Conservation (phyloP, 208 protist genomes). For the Novymonas esmeraldas region DNA sequence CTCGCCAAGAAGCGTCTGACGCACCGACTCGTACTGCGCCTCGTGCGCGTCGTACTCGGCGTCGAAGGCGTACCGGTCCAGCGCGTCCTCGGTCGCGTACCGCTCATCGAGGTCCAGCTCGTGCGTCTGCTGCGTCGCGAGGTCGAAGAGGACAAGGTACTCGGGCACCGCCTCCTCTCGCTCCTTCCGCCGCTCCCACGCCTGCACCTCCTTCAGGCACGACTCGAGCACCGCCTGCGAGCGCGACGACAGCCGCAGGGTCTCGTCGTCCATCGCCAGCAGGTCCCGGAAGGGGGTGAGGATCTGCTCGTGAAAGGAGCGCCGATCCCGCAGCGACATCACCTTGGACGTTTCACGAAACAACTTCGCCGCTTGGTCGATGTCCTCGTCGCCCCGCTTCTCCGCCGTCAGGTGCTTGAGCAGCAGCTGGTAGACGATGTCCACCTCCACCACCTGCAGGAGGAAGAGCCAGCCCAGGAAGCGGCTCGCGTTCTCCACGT, state of each 20-base stretch:
- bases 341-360: slow-evolving; percentile 76
- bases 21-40: slow-evolving; percentile 91
- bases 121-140: slow-evolving; percentile 96
- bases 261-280: slow-evolving; percentile 92
- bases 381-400: slow-evolving; percentile 94
- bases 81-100: slow-evolving; percentile 83
- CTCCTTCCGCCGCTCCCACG: slow-evolving; percentile 88
- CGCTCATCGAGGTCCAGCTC: slow-evolving; percentile 93
- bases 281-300: slow-evolving; percentile 81
- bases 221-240: slow-evolving; percentile 97
- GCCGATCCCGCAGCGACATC: slow-evolving; percentile 60
- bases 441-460: slow-evolving; percentile 78
- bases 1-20: slow-evolving; percentile 93
- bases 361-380: slow-evolving; percentile 90
- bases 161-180: slow-evolving; percentile 72
- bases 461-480: slow-evolving; percentile 80
- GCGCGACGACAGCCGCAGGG: slow-evolving; percentile 88
- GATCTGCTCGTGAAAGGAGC: slow-evolving; percentile 73
- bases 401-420: slow-evolving; percentile 70
- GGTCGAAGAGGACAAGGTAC: slow-evolving; percentile 93
- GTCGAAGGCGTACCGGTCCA: slow-evolving; percentile 95
- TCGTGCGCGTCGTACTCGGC: slow-evolving; percentile 94
- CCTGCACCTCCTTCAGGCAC: slow-evolving; percentile 90
- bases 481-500: slow-evolving; percentile 67
- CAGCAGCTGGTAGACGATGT: slow-evolving; percentile 82